Evolutionary conservation across 108 stramenopile genomes (phyloP).

Genomic region (Skeletonema grethae): DNA sequence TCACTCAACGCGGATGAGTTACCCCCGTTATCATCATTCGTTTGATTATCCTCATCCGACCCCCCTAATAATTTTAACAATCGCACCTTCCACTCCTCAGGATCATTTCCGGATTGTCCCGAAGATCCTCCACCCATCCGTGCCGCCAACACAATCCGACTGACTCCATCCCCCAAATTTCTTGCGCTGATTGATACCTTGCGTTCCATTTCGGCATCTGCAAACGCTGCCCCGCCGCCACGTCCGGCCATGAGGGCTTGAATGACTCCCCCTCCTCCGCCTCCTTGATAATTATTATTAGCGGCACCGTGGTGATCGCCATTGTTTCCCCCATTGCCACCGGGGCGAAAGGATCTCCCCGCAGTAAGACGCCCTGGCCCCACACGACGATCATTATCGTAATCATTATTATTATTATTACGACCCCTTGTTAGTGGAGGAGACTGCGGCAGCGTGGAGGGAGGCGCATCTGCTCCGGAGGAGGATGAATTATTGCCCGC

Average conservation of each 20-base stretch:
- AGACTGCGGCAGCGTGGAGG: not conserved
- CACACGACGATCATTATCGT: not conserved
- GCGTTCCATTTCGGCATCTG: conserved; percentile 81
- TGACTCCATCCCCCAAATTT: conserved; percentile 77
- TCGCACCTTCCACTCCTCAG: conserved; percentile 70
- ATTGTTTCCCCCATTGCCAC: not conserved
- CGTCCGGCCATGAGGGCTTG: conserved; percentile 54
- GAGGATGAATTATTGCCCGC: not conserved
- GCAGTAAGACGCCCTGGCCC: not conserved
- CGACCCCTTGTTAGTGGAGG: not conserved
- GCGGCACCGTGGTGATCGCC: not conserved
- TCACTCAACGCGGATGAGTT: not conserved
- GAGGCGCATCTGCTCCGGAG: not conserved
- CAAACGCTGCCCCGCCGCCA: conserved; percentile 27
- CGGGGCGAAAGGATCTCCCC: not conserved
- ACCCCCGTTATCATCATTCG: no score
- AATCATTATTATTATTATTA: not conserved
- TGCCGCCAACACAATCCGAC: conserved; percentile 81
- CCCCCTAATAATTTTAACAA: conserved; percentile 73
- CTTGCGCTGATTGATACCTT: conserved; percentile 71
- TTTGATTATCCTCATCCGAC: conserved; percentile 43
- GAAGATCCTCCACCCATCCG: conserved; percentile 38
- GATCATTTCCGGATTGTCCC: conserved; percentile 4
- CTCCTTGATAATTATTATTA: conserved; percentile 7
- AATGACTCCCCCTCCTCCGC: conserved; percentile 29